Evolutionary conservation across 108 stramenopile species (phyloP).

Genomic region (Pinguiococcus pyrenoidosus): DNA sequence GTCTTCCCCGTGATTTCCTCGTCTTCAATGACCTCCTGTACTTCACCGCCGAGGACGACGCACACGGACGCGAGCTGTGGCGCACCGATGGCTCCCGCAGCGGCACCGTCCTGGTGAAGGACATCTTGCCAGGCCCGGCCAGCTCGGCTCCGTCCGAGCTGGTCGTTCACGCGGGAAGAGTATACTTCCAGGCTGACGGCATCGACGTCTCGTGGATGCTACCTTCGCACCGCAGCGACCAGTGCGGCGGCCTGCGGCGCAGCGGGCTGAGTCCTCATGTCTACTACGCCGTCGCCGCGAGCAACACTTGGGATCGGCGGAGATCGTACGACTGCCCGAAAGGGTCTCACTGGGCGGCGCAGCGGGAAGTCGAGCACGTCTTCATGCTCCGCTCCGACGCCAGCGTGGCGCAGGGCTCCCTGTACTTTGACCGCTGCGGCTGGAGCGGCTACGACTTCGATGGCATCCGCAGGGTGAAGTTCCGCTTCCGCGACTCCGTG

Average conservation of each 20-base stretch:
- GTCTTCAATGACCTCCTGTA: slow-evolving; percentile 19
- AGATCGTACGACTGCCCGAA: slow-evolving; percentile 28
- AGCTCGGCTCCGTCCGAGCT: slow-evolving; percentile 10
- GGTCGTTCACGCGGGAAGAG: slow-evolving; percentile 7
- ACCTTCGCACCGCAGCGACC: slow-evolving; percentile 12
- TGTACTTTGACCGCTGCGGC: slow-evolving; percentile 29
- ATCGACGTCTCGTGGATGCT: slow-evolving; percentile 23
- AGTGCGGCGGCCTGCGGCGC: slow-evolving; percentile 22
- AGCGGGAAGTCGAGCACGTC: slow-evolving; percentile 7
- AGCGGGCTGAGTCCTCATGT: slow-evolving; percentile 12
- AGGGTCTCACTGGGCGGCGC: slow-evolving; percentile 21
- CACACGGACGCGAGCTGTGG: slow-evolving; percentile 27
- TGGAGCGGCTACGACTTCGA: slow-evolving; percentile 30
- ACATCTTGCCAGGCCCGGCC: slow-evolving; percentile 10
- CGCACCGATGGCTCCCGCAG: slow-evolving; percentile 13
- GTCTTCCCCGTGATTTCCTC: slow-evolving; percentile 11
- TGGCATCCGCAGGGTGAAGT: slow-evolving; percentile 7
- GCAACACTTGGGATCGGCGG: slow-evolving; percentile 19
- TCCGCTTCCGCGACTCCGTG: slow-evolving; percentile 26
- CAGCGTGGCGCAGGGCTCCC: slow-evolving; percentile 1
- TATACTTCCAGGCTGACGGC: slow-evolving; percentile 30
- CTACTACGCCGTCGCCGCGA: slow-evolving; percentile 22
- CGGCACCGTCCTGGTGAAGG: slow-evolving; percentile 10
- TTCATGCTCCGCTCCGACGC: slow-evolving; percentile 12
- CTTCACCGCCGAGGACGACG: slow-evolving; percentile 17